Percentiles rank a stretch among this genome's conserved stretches.
These are phyloP conservation scores for Ettlia oleoabundans DNA, from an alignment of 139 green algal species.

Conservation along the genomic window DNA sequence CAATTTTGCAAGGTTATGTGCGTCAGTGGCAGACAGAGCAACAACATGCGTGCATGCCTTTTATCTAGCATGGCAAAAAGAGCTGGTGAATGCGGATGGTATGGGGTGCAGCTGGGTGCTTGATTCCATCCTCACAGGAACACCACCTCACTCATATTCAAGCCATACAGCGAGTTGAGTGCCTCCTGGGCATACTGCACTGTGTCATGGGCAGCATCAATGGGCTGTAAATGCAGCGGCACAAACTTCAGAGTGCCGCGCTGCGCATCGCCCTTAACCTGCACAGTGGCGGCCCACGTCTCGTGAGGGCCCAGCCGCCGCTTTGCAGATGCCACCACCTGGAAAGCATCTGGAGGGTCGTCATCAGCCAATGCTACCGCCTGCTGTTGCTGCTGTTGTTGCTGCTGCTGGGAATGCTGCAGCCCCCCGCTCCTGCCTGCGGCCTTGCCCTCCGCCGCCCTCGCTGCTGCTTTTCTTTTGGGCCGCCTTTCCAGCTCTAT, in stretches of 20 bases:
- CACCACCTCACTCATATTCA: conserved; percentile 1
- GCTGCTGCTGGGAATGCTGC: neutral
- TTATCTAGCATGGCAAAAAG: no score
- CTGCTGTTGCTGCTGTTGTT: neutral
- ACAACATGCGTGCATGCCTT: no score
- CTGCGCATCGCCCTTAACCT: conserved; percentile 15
- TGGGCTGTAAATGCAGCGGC: conserved; percentile 24
- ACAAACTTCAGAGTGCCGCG: conserved; percentile 24
- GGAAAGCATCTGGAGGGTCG: neutral
- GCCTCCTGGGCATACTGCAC: neutral
- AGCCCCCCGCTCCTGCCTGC: neutral
- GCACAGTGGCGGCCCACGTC: conserved; percentile 16
- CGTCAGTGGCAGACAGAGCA: no score
- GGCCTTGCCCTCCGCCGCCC: neutral
- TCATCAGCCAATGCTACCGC: neutral
- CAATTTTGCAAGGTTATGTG: no score
- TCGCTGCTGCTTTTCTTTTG: neutral
- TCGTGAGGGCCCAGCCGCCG: conserved; percentile 14
- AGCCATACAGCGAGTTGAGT: neutral
- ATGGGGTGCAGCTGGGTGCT: no score
- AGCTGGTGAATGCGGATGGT: no score
- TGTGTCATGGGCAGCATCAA: conserved; percentile 2
- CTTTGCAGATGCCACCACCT: neutral
- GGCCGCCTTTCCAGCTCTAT: conserved; percentile 24
- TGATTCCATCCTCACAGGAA: neutral